Evolutionary conservation across 352 stramenopile genomes (phyloP).

Genomic region (Pythium phragmitis): DNA sequence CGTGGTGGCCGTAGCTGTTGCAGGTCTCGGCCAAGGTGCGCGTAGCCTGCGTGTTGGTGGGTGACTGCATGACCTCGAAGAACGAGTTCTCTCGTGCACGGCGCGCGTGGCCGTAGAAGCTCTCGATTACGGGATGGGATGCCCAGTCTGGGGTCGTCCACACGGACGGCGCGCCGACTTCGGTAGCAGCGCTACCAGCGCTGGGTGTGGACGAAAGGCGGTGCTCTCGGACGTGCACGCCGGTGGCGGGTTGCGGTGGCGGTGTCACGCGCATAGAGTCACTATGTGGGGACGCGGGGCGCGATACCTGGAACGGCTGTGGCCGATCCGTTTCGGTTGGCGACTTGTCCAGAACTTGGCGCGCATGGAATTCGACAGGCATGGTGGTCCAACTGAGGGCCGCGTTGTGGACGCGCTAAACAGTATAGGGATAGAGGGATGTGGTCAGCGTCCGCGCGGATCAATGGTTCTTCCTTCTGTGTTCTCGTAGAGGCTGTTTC

Average conservation of each 20-base stretch:
- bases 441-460: conserved; percentile 4
- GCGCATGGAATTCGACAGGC: neutral
- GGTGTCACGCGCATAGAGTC: neutral
- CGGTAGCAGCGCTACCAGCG: conserved; percentile 1
- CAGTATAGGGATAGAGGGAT: neutral
- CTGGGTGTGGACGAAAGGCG: conserved; percentile 21
- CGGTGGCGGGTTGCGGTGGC: neutral
- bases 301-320: neutral
- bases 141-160: conserved; percentile 76
- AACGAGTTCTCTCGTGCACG: conserved; percentile 66
- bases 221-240: conserved; percentile 14
- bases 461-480: conserved; percentile 3
- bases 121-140: conserved; percentile 74
- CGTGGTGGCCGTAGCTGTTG: conserved; percentile 42
- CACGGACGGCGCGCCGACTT: conserved; percentile 48
- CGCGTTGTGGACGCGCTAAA: neutral
- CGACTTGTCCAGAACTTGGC: neutral
- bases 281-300: neutral
- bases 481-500: conserved; percentile 5
- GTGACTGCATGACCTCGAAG: conserved; percentile 81
- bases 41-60: conserved; percentile 49
- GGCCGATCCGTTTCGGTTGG: conserved; percentile 17
- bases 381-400: neutral
- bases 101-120: conserved; percentile 63
- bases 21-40: conserved; percentile 63